These are phyloP conservation scores for Botrytis hyacinthi DNA, from an alignment of 2,329 filamentous ascomycete species.

Conservation along the genomic window DNA sequence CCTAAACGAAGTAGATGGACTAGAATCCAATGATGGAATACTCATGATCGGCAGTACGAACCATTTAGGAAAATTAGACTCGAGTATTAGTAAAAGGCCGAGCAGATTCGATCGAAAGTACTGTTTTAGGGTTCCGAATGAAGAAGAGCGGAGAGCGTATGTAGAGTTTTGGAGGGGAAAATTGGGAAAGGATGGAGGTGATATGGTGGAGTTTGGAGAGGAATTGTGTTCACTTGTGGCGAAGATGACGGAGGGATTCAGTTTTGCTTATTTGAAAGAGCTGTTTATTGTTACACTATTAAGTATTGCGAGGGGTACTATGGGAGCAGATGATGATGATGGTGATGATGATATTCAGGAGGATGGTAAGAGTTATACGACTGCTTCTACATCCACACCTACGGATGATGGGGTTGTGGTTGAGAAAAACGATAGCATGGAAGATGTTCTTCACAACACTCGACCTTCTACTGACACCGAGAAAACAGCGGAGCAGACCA, in stretches of 20 bases:
- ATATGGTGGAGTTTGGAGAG: conserved; percentile 58
- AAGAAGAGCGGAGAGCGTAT: conserved; percentile 55
- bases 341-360: conserved; percentile 38
- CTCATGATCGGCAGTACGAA: conserved; percentile 68
- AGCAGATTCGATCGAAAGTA: conserved; percentile 67
- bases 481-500: conserved; percentile 19
- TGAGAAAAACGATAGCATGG: conserved; percentile 13
- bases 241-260: conserved; percentile 60
- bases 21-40: conserved; percentile 68
- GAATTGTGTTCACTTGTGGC: conserved; percentile 56
- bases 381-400: background rate
- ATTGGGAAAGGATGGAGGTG: conserved; percentile 54
- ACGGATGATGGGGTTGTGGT: conserved; percentile 22
- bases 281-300: conserved; percentile 63
- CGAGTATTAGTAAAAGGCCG: conserved; percentile 63
- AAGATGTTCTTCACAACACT: background rate
- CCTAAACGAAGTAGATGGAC: conserved; percentile 69
- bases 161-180: conserved; percentile 61
- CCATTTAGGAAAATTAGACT: conserved; percentile 63
- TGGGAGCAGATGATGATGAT: conserved; percentile 48
- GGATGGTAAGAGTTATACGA: conserved; percentile 42
- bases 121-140: conserved; percentile 56
- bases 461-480: background rate
- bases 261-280: conserved; percentile 69
- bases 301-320: conserved; percentile 46